These are phyloP conservation scores for Cercospora nicotianae DNA, from an alignment of 2,329 filamentous ascomycete species.

Conservation along the genomic window DNA sequence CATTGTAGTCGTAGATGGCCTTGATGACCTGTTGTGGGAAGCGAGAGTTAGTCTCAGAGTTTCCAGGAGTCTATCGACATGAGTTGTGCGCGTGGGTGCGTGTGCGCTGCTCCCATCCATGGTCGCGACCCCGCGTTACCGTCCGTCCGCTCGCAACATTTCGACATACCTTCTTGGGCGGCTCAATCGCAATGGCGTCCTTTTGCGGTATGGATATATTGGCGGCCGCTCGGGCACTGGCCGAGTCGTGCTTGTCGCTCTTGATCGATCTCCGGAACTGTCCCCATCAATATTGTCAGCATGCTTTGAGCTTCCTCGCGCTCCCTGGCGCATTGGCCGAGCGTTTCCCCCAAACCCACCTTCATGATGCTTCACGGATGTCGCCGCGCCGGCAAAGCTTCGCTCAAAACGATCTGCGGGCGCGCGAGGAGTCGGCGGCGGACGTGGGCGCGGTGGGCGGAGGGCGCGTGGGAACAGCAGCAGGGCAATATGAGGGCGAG, in stretches of 20 bases:
- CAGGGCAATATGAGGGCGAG: neutral
- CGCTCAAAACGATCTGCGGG: neutral
- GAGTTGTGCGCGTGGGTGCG: neutral
- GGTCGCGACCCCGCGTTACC: neutral
- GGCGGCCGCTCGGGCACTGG: constrained; percentile 50
- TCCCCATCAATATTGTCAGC: constrained; percentile 11
- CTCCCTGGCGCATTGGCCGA: constrained; percentile 24
- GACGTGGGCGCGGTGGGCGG: constrained; percentile 1
- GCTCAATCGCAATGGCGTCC: constrained; percentile 81
- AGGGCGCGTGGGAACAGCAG: neutral
- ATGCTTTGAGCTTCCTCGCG: constrained; percentile 15
- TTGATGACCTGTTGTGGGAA: constrained; percentile 74
- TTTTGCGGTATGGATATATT: constrained; percentile 80
- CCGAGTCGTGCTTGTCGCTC: constrained; percentile 71
- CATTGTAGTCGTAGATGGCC: constrained; percentile 89
- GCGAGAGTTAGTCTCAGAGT: constrained; percentile 17
- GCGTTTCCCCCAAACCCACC: constrained; percentile 10
- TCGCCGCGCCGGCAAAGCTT: constrained; percentile 8
- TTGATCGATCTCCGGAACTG: constrained; percentile 82
- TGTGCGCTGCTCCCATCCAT: neutral
- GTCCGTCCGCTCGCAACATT: neutral
- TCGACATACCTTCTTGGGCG: constrained; percentile 79
- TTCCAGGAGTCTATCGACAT: constrained; percentile 5
- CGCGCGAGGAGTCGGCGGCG: neutral
- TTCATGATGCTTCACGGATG: constrained; percentile 13